Evolutionary conservation across 2,329 filamentous ascomycete species (phyloP), one percentile per base, ranked within the genome.

Genomic region (Talaromyces sp.): DNA sequence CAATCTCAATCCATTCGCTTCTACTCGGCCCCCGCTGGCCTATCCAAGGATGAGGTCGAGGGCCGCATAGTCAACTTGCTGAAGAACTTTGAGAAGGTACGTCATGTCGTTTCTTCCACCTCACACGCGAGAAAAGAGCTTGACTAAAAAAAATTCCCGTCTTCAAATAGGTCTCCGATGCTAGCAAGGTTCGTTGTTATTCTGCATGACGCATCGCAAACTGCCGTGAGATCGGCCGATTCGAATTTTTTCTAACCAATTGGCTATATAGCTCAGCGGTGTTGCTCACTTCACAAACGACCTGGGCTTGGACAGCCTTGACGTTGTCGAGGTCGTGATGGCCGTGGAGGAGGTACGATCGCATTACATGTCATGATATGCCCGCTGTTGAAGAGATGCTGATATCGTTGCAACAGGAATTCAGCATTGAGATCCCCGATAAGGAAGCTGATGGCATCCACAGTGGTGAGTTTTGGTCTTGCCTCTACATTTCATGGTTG

Each of bases 251-350:
- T 23, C 68, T 75, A 65, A 71, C 67, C 65, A 52, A 44, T 60
- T 23, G 64, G 71, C 23, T 23, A 23, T 23, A 23, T 40, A 98
- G 94, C 91, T 99, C 76, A 91, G 88, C 73, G 81, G 86, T 66
- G 84, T 82, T 59, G 89, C 94, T 63, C 93, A 98, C 86, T 99
- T 99, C 82, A 86, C 92, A 76, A 98, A 97, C 79, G 94, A 99
- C 81, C 90, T 99, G 67, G 95, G 93, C 68, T 84, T 99, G 73
- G 95, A 99, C 83, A 96, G 90, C 81, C 86, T 99, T 79, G 95
- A 99, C 79, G 97, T 95, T 66, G 95, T 99, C 67, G 95, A 99
- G 85, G 95, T 99, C 69, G 95, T 99, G 72, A 99, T 99, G 95
- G 95, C 95, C 68, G 98, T 99, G 81, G 95, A 99, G 86, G 95